phyloP scores from a whole-genome alignment of 2,329 filamentous ascomycete genomes.

The Clarireedia monteithiana region DNA sequence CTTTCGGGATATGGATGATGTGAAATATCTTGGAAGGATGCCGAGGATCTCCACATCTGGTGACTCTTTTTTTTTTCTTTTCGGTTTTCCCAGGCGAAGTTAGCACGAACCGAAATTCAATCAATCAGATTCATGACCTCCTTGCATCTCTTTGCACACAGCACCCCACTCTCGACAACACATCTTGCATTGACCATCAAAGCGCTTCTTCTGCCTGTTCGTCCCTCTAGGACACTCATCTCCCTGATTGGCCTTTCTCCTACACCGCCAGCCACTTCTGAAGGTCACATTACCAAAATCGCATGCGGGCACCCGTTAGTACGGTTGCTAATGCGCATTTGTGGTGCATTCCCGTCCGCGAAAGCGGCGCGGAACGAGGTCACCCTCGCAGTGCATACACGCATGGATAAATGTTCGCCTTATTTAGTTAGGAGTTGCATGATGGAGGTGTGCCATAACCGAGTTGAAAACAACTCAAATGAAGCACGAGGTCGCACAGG shows the following conservation, averaged over 20 bases:
- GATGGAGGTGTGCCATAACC: neutral
- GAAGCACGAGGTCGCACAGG: neutral
- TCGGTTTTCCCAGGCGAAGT: neutral
- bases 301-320: constrained; percentile 26
- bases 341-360: constrained; percentile 22
- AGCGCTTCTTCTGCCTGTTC: neutral
- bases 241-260: neutral
- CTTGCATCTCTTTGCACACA: neutral
- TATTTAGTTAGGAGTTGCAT: neutral
- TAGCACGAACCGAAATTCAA: neutral
- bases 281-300: constrained; percentile 21
- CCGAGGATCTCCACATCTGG: constrained; percentile 1
- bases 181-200: constrained; percentile 17
- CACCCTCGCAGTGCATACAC: constrained; percentile 7
- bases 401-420: neutral
- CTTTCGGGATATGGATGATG: constrained; percentile 1
- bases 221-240: neutral
- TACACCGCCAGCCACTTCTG: constrained; percentile 17
- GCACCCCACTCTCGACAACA: constrained; percentile 14
- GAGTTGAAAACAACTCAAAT: neutral
- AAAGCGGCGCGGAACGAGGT: constrained; percentile 23
- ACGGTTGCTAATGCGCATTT: constrained; percentile 14
- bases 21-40: neutral
- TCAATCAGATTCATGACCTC: neutral
- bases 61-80: neutral